phyloP scores from a whole-genome alignment of 148 eudicot species.

The Fagopyrum esculentum region DNA sequence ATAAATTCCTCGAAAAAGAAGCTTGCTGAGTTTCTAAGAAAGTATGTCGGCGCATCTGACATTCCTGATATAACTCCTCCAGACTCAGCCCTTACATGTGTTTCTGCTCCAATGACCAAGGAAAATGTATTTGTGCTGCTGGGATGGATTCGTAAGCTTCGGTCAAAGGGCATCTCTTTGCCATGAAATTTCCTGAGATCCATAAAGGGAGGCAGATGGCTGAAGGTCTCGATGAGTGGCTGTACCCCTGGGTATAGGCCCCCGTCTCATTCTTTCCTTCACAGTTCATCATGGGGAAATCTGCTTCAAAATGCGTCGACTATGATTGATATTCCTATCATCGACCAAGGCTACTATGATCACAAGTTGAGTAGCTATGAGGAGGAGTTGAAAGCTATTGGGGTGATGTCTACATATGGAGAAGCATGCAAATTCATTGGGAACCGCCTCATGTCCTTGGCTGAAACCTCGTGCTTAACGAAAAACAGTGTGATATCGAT shows the following conservation, averaged over 20 bases:
- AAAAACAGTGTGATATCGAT: slow-evolving; percentile 40
- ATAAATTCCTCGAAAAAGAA: no score
- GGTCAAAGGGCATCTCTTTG: slow-evolving; percentile 17
- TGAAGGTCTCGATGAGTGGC: slow-evolving; percentile 40
- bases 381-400: slow-evolving; percentile 42
- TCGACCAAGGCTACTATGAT: slow-evolving; percentile 43
- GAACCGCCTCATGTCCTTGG: slow-evolving; percentile 42
- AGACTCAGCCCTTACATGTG: slow-evolving; percentile 30
- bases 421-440: slow-evolving; percentile 49
- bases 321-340: slow-evolving; percentile 48
- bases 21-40: slow-evolving; percentile 35
- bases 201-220: slow-evolving; percentile 48
- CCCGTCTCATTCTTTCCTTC: slow-evolving; percentile 49
- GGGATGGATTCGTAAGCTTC: slow-evolving; percentile 40
- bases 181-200: slow-evolving; percentile 32
- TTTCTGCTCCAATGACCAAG: slow-evolving; percentile 35
- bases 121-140: slow-evolving; percentile 42
- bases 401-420: slow-evolving; percentile 43
- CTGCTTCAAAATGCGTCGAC: slow-evolving; percentile 40
- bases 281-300: slow-evolving; percentile 31
- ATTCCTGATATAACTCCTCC: slow-evolving; percentile 59
- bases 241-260: slow-evolving; percentile 25
- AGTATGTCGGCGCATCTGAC: slow-evolving; percentile 36
- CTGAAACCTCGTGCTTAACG: slow-evolving; percentile 25
- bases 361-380: slow-evolving; percentile 23